These are phyloP conservation scores for Rhodofomes roseus DNA, from an alignment of 1,284 basidiomycete species.

Conservation along the genomic window DNA sequence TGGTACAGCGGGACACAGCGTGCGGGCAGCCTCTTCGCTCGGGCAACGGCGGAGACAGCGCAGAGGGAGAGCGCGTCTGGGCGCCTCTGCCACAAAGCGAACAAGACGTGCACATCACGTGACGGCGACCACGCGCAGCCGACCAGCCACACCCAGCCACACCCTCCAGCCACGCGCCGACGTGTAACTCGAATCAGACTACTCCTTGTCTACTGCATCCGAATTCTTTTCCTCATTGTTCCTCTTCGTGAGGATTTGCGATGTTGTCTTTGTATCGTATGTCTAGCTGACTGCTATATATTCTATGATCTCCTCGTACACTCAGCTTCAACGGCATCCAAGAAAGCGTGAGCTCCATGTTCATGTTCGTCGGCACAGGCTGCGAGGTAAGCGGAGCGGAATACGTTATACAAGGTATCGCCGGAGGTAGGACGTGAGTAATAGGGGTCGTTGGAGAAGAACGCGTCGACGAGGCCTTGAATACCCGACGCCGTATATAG, in stretches of 20 bases:
- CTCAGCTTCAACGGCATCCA: too few species aligned
- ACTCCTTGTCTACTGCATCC: conserved; percentile 40
- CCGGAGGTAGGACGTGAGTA: not conserved
- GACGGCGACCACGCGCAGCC: not conserved
- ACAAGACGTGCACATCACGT: conserved; percentile 1
- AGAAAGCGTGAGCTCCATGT: too few species aligned
- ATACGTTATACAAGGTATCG: not conserved
- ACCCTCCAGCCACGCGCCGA: conserved; percentile 5
- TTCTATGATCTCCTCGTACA: too few species aligned
- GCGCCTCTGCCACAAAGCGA: not conserved
- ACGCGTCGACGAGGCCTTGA: not conserved
- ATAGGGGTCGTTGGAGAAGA: not conserved
- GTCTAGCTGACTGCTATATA: too few species aligned
- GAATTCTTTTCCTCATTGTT: conserved; percentile 12
- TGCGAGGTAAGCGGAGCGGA: not conserved
- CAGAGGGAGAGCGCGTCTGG: not conserved
- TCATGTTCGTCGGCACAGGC: not conserved
- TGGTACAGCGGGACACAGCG: not conserved
- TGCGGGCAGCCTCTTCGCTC: not conserved
- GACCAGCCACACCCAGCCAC: too few species aligned
- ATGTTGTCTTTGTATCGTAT: not conserved
- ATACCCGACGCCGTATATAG: not conserved
- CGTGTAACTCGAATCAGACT: conserved; percentile 53
- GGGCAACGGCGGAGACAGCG: not conserved
- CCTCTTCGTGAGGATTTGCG: conserved; percentile 4